Evolutionary conservation across 805 yeast genomes (phyloP).

Genomic region (Kregervanrija fluxuum): DNA sequence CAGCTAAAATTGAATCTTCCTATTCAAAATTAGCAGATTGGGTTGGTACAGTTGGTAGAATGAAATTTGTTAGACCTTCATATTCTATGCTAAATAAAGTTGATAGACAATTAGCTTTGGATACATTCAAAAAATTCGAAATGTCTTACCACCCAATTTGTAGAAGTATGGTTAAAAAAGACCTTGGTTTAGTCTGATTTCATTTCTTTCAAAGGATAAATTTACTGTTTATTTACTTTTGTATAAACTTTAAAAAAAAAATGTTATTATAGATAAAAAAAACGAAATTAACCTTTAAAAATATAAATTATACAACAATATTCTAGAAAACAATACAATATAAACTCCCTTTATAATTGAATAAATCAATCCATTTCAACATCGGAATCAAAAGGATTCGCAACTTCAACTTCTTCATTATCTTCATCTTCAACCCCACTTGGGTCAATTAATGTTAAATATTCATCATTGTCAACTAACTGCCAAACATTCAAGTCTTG

Average conservation of each 20-base stretch:
- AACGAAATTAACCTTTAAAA: background rate
- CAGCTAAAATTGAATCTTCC: constrained; percentile 38
- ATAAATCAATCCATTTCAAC: background rate
- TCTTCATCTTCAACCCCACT: constrained; percentile 30
- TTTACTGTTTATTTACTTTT: background rate
- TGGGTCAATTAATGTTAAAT: constrained; percentile 46
- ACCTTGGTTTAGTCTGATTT: constrained; percentile 40
- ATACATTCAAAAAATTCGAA: constrained; percentile 55
- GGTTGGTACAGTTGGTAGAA: constrained; percentile 89
- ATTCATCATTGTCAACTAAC: constrained; percentile 60
- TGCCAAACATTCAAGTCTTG: constrained; percentile 70
- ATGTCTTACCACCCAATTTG: constrained; percentile 79
- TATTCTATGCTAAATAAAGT: constrained; percentile 58
- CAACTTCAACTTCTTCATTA: constrained; percentile 3
- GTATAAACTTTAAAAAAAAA: background rate
- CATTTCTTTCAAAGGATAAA: background rate
- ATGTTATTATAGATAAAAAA: background rate
- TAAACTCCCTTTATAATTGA: background rate
- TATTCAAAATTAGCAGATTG: constrained; percentile 62
- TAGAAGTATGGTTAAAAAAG: constrained; percentile 74
- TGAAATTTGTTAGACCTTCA: constrained; percentile 91
- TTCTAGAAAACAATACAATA: background rate
- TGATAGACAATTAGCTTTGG: constrained; percentile 56
- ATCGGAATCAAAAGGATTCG: background rate
- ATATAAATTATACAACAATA: background rate